Conservation (phyloP, 2,329 filamentous ascomycete genomes). For the Orbilia ellipsospora region DNA sequence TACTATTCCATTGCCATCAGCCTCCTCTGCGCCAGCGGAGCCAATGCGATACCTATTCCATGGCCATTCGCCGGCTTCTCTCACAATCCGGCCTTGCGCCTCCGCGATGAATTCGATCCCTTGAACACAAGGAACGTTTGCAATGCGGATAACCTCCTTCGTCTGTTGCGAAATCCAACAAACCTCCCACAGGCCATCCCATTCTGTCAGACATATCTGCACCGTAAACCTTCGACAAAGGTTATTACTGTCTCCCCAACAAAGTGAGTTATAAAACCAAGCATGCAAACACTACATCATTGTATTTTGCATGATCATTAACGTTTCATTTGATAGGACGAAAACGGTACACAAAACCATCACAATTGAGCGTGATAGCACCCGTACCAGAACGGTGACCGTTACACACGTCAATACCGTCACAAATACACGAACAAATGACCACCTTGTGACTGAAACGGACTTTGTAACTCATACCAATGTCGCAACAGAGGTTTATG, state of each 20-base stretch:
- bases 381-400: constrained; percentile 18
- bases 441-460: constrained; percentile 9
- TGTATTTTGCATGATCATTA: neutral
- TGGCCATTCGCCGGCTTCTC: too few relatives aligned
- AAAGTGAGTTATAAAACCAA: neutral
- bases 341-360: constrained; percentile 19
- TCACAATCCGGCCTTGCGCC: too few relatives aligned
- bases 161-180: neutral
- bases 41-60: too few relatives aligned
- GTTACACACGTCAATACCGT: constrained; percentile 6
- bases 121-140: neutral
- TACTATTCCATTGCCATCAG: too few relatives aligned
- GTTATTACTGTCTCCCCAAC: neutral
- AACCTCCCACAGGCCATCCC: constrained; percentile 5
- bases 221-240: neutral
- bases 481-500: constrained; percentile 25
- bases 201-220: constrained; percentile 12
- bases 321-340: constrained; percentile 1
- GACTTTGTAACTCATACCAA: constrained; percentile 8
- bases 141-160: constrained; percentile 9
- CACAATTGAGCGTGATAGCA: constrained; percentile 19
- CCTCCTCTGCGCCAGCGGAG: too few relatives aligned
- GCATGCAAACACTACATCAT: too few relatives aligned
- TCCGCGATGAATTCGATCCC: too few relatives aligned
- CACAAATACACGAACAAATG: constrained; percentile 25